Base-by-base conservation (phyloP, 2,329 filamentous ascomycete genomes). In the Alternaria consortialis region DNA sequence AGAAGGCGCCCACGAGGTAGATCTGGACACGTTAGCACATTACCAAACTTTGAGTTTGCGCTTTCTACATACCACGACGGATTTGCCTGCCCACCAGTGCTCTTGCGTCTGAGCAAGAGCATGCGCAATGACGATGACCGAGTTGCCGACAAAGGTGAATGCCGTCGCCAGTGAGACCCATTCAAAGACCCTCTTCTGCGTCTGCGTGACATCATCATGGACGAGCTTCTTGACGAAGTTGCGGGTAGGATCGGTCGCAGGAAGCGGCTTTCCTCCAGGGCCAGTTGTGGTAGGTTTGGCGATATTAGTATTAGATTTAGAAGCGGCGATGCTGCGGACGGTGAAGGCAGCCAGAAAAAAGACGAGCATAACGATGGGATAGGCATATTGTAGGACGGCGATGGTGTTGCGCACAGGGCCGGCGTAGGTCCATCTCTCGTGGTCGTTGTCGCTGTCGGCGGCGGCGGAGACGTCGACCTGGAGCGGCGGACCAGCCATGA, bases 261-360 rank as follows among this genome's bases (percentile, higher is more conserved):
- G 93, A 55, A 97, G 83, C 34, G 93, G 93, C 77, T 96, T 94
- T 68, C 94, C 94, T 57, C 92, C 94, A 1, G 94, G 93, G n/a
- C 94, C 94, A 54, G 85, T 88, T 66, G 86, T 85, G 61, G 80
- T 77, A 42, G 80, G 75, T 70, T 82, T 77, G 46, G 81, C 77
- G 64, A 79, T 78, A 64, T 82, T 80, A 68, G 81, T 81, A 73
- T 77, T 79, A 60, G 70, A 68, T 66, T 77, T 84, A 68, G 79
- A 79, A 39, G 85, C 83, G 62, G 84, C 73, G 64, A 91, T 84
- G 70, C 88, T 89, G 75, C 86, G 86, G 67, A 82, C 74, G 57
- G 89, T 84, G 73, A 91, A 90, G 64, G 85, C 84, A 62, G 82
- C 76, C 50, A 90, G 79, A 76, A 91, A 92, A 73, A 91, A 84